Base-by-base conservation (phyloP, 106 monocot species). In the Posidonia australis region DNA sequence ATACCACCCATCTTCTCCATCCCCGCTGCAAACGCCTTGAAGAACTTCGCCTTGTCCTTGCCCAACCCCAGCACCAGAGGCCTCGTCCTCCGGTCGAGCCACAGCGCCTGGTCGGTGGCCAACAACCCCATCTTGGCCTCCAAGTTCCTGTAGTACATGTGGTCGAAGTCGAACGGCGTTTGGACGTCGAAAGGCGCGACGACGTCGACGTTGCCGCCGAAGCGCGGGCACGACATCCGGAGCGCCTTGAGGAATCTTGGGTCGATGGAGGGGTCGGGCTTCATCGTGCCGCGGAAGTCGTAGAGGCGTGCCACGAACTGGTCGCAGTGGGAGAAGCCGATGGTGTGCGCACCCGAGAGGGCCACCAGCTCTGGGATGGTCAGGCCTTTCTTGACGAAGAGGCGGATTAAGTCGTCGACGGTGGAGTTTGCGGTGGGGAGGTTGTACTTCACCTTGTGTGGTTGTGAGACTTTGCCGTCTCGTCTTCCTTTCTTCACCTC, bases 1-100 rank as follows among this genome's bases (percentile, higher is more conserved):
- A 86, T 82, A 11, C 53, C 26, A 9, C 94, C 94, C 94, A 94
- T 86, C 66, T 74, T 86, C 31, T 94, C 94, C 94, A 94, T 90
- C 20, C 82, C 84, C 23, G 13, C 47, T 0, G 58, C 61, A 51
- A 94, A 94, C 3, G 90, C 86, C 46, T 51, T 25, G 26, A 94
- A 94, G 62, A 94, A 94, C 69, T 24, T 69, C 1, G 27, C 77
- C 82, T 84, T 86, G 29, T 90, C 86, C 60, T 55, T 65, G 20
- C 76, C 86, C 46, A 94, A 44, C 44, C 9, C 66, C 76, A 76
- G 66, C 28, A 89, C 94, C 59, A 77, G 18, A 7, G 82, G 71
- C 74, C 64, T 65, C 51, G 84, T 94, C 44, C 90, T 73, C 11
- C 57, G 59, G 51, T 94, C 90, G 44, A 72, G 4, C 47, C 70